Conservation (phyloP, 2,329 filamentous ascomycete genomes). For the Nigrospora oryzae region DNA sequence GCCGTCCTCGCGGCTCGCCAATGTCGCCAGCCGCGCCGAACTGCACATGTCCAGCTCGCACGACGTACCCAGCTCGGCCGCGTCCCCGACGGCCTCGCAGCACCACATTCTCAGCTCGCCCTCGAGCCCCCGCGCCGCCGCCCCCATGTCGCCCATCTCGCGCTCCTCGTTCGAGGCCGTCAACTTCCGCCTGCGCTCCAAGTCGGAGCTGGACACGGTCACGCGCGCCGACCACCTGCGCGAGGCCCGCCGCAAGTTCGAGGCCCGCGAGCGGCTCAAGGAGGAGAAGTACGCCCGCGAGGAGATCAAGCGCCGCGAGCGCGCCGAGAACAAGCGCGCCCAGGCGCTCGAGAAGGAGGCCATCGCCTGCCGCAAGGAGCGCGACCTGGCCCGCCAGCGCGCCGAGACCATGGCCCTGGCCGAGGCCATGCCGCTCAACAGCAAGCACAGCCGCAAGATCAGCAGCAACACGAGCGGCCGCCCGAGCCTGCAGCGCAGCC, state of each 20-base stretch:
- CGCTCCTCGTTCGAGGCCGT: slow-evolving; percentile 49
- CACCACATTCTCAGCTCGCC: slow-evolving; percentile 14
- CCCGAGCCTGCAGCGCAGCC: slow-evolving; percentile 14
- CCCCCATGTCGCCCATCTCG: slow-evolving; percentile 38
- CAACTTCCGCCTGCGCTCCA: slow-evolving; percentile 50
- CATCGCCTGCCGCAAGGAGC: slow-evolving; percentile 35
- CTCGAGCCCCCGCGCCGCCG: slow-evolving; percentile 23
- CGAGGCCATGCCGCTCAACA: slow-evolving; percentile 16
- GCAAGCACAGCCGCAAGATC: slow-evolving; percentile 20
- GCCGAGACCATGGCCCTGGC: slow-evolving; percentile 24
- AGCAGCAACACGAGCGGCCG: slow-evolving; percentile 20
- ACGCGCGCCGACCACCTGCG: slow-evolving; percentile 49
- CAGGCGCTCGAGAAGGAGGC: slow-evolving; percentile 38
- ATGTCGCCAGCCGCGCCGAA: slow-evolving; percentile 40
- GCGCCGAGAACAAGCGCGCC: slow-evolving; percentile 48
- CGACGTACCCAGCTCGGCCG: slow-evolving; percentile 25
- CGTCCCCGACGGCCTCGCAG: slow-evolving; percentile 7
- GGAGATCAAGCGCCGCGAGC: slow-evolving; percentile 49
- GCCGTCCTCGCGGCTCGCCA: slow-evolving; percentile 28
- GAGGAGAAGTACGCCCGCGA: slow-evolving; percentile 55
- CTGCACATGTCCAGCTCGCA: slow-evolving; percentile 29
- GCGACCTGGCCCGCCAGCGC: slow-evolving; percentile 29
- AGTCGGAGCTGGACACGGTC: slow-evolving; percentile 49
- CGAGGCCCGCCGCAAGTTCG: slow-evolving; percentile 53
- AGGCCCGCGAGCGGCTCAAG: slow-evolving; percentile 52